Conservation (phyloP, 1,139 yeast genomes). For the Yamadazyma buinensis region DNA sequence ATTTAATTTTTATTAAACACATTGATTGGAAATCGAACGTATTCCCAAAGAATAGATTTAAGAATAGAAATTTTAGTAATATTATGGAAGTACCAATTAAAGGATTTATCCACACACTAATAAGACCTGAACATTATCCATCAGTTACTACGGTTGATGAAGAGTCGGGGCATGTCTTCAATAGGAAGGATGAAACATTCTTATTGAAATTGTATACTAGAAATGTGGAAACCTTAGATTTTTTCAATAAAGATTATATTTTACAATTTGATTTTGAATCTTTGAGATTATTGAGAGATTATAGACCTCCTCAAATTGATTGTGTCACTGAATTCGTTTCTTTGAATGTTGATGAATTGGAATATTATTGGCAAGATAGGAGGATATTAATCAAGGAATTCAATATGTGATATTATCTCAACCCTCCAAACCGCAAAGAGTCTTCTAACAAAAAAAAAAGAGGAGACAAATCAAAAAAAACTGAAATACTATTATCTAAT, state of each 20-base stretch:
- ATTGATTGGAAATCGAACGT: constrained; percentile 16
- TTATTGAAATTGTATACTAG: constrained; percentile 21
- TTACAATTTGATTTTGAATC: constrained; percentile 26
- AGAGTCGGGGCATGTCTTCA: constrained; percentile 13
- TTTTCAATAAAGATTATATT: constrained; percentile 19
- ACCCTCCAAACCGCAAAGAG: no score
- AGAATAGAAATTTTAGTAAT: constrained; percentile 16
- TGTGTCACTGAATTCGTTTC: constrained; percentile 6
- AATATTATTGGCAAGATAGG: constrained; percentile 12
- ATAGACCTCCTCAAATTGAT: constrained; percentile 18
- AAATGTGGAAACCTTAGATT: constrained; percentile 26
- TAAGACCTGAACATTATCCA: constrained; percentile 34
- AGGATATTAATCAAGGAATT: constrained; percentile 7
- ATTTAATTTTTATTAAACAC: constrained; percentile 16
- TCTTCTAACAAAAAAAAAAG: no score
- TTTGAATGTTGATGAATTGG: constrained; percentile 10
- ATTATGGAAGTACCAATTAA: constrained; percentile 23
- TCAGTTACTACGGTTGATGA: constrained; percentile 9
- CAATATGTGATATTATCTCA: constrained; percentile 2
- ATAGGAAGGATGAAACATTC: constrained; percentile 22
- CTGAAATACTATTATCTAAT: no score
- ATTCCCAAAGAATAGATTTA: constrained; percentile 12
- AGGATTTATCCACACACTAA: constrained; percentile 24
- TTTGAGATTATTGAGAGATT: constrained; percentile 25
- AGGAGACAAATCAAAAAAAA: no score